Evolutionary conservation across 2,329 filamentous ascomycete genomes (phyloP), one percentile per base, ranked within the genome.

Genomic region (Coniochaeta sp.): DNA sequence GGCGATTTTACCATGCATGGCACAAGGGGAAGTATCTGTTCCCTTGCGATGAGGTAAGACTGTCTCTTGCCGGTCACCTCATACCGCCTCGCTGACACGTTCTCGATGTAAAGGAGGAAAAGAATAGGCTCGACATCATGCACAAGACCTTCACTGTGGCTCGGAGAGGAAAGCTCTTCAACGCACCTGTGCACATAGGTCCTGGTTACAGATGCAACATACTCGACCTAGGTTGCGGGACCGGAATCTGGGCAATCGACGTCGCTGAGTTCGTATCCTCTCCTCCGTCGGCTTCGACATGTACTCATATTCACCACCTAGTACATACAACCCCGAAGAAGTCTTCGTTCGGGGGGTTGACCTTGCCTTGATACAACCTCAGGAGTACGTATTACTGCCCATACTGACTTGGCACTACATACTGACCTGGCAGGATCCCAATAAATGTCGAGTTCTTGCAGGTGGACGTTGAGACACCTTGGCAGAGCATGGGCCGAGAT

Each of bases 181-280:
- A 58, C 22, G 65, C 69, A 1, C 74, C 75, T 1, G 74, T 76
- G 7, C 60, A 58, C 36, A 61, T 59, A 28, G 47, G 33, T n/a
- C 61, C 60, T 36, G 61, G n/a, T 16, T 63, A 64, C 4, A 59
- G 57, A 58, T 31, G 47, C 47, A 52, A 52, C 26, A 79, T 89
- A 56, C 70, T 89, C 47, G 86, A 89, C 68, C 70, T 96, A 59
- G 93, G 92, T 47, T 93, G 89, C 64, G 93, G 93, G 22, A 96
- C 91, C 1, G 92, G 91, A 43, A 93, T 96, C 63, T 98, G 93
- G 93, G 85, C 89, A 44, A 90, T 96, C 67, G 89, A 93, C 66
- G 89, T 96, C 75, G 89, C 89, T 64, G 87, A 89, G 83, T 91
- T 78, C 76, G 85, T 72, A 7, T 16, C 28, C 19, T 33, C 11